A percentile compares a stretch with the other conserved stretches of the same genome.
These are phyloP conservation scores for Kalanchoe fedtschenkoi DNA, from an alignment of 164 flowering plant genomes.

Conservation along the genomic window DNA sequence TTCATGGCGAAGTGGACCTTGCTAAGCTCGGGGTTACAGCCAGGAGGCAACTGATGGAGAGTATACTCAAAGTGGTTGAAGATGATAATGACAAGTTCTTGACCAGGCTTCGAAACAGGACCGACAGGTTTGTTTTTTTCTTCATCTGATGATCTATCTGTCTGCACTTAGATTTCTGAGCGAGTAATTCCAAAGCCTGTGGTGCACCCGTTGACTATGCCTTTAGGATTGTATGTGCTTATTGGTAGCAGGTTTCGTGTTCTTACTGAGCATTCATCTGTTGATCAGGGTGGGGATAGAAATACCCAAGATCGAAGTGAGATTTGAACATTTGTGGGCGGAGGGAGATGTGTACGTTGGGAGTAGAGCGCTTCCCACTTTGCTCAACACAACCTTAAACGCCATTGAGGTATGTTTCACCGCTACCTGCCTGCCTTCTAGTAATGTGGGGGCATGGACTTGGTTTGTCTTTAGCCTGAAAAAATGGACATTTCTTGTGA, in stretches of 20 bases:
- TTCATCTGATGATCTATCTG: not conserved
- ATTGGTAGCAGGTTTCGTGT: not conserved
- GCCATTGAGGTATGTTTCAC: slow-evolving; percentile 30
- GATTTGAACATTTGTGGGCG: slow-evolving; percentile 32
- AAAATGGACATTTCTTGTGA: no score
- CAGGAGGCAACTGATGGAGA: slow-evolving; percentile 32
- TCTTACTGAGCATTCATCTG: not conserved
- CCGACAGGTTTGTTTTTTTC: slow-evolving; percentile 21
- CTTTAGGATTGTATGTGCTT: no score
- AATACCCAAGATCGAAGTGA: slow-evolving; percentile 38
- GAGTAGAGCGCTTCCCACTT: slow-evolving; percentile 46
- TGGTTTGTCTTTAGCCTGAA: no score
- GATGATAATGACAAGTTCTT: slow-evolving; percentile 46
- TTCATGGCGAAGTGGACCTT: slow-evolving; percentile 29
- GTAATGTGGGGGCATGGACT: no score
- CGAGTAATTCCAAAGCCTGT: no score
- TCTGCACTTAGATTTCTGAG: no score
- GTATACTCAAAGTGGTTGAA: slow-evolving; percentile 27
- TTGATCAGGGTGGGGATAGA: slow-evolving; percentile 39
- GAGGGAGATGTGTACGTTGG: slow-evolving; percentile 43
- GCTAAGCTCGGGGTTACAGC: slow-evolving; percentile 24
- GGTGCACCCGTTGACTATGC: no score
- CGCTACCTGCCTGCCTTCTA: no score
- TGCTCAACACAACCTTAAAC: slow-evolving; percentile 29
- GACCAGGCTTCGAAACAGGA: slow-evolving; percentile 23